Base-by-base conservation (phyloP, 108 stramenopile genomes). In the Fragilariopsis cylindrus region DNA sequence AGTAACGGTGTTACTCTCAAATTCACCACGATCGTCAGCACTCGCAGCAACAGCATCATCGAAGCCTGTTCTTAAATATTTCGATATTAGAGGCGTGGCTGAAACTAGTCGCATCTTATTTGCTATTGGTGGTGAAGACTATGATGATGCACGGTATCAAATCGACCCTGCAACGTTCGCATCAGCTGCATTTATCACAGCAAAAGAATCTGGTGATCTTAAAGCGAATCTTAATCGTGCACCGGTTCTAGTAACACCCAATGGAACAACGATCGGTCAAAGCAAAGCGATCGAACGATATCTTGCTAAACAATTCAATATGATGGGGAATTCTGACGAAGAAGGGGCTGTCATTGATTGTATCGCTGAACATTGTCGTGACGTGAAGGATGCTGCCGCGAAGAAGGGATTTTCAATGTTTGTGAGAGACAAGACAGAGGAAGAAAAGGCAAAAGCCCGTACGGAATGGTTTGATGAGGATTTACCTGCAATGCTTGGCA, bases 281-380 rank as follows among this genome's bases (percentile, higher is more conserved):
- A 82, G 81, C 56, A 87, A 84, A 72, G 82, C 89, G 3, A 88
- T 90, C 19, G 89, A 88, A 65, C 77, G 89, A 21, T 83, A 47
- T 64, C 45, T 78, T 30, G 71, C 73, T 15, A 60, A 70, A 45
- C 82, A 73, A 52, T 80, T 87, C 64, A 72, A 73, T 7, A 56
- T 87, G 49, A 84, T 87, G 86, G 86, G 86, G 7, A 43, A 73
- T 21, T 81, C 70, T 7, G 60, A 67, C 11, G 81, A 80, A 71
- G 84, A 87, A 15, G 86, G 80, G 57, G 86, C 81, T 18, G 60
- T 82, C 18, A 82, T 89, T 16, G 89, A 90, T 77, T 87, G 84
- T 71, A 78, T 90, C 48, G 77, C 86, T 5, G 89, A 90, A 54
- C 86, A 90, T 68, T 83, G 82, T 48, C 80, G 87, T 42, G 89